Evolutionary conservation across 257 asterid genomes (phyloP).

Genomic region (Thymus quinquecostatus): DNA sequence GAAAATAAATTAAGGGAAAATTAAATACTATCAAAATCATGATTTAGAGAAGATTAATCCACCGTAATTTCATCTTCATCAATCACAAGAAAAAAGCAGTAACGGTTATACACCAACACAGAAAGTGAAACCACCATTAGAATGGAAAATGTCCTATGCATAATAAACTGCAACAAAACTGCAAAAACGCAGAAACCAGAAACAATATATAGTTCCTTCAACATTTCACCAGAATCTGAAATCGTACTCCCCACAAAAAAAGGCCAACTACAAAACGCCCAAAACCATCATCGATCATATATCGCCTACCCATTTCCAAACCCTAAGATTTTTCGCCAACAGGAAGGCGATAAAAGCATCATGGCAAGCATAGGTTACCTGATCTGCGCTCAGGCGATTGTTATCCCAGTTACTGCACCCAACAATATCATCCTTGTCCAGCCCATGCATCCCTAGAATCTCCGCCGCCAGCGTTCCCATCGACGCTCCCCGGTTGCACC

Average conservation of each 20-base stretch:
- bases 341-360: slow-evolving; percentile 29
- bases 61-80: no score
- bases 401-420: slow-evolving; percentile 32
- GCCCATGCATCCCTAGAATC: slow-evolving; percentile 28
- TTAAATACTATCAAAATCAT: no score
- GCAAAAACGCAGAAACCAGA: background rate
- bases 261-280: background rate
- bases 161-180: no score
- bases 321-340: slow-evolving; percentile 20
- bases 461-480: slow-evolving; percentile 31
- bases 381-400: background rate
- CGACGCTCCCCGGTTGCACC: slow-evolving; percentile 8
- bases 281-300: background rate
- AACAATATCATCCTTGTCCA: slow-evolving; percentile 8
- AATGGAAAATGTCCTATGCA: background rate
- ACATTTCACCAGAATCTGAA: background rate
- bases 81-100: no score
- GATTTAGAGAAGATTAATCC: no score
- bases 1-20: no score
- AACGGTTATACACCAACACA: background rate
- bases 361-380: background rate
- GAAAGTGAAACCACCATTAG: background rate
- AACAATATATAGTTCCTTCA: background rate
- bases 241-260: background rate
- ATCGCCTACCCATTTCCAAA: slow-evolving; percentile 19